A percentile compares a stretch with the other conserved stretches of the same genome.
Evolutionary conservation across 805 yeast species (phyloP).

Genomic region (Grigorovia humatica): DNA sequence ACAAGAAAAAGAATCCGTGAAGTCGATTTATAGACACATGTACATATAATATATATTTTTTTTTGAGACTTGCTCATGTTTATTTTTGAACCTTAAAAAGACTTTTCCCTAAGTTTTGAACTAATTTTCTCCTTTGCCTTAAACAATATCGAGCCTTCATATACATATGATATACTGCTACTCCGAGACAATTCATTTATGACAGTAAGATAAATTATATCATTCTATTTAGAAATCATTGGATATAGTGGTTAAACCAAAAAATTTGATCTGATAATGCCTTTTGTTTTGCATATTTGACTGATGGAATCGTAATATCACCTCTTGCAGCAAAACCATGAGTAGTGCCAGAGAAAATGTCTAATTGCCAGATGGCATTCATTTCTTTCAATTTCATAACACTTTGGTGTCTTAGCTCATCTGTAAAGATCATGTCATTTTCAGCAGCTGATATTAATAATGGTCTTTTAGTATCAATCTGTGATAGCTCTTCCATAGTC

Average conservation of each 20-base stretch:
- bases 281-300: conserved; percentile 59
- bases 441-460: conserved; percentile 68
- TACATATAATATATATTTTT: no score
- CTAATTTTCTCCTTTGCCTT: no score
- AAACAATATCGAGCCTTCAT: no score
- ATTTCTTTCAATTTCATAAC: conserved; percentile 47
- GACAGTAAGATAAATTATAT: no score
- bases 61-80: no score
- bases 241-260: conserved; percentile 20
- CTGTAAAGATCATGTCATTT: conserved; percentile 50
- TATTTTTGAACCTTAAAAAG: no score
- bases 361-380: conserved; percentile 47
- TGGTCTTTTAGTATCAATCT: conserved; percentile 43
- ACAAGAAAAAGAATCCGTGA: no score
- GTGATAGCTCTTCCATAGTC: conserved; percentile 50
- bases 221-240: not conserved
- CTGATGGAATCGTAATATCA: conserved; percentile 43
- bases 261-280: conserved; percentile 34
- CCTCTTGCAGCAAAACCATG: conserved; percentile 85
- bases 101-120: no score
- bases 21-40: no score
- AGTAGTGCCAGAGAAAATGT: conserved; percentile 47
- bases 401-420: conserved; percentile 51
- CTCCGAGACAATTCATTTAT: no score
- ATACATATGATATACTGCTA: no score